Base-by-base conservation (phyloP, 345 rosid species). In the Brassica rapa region DNA sequence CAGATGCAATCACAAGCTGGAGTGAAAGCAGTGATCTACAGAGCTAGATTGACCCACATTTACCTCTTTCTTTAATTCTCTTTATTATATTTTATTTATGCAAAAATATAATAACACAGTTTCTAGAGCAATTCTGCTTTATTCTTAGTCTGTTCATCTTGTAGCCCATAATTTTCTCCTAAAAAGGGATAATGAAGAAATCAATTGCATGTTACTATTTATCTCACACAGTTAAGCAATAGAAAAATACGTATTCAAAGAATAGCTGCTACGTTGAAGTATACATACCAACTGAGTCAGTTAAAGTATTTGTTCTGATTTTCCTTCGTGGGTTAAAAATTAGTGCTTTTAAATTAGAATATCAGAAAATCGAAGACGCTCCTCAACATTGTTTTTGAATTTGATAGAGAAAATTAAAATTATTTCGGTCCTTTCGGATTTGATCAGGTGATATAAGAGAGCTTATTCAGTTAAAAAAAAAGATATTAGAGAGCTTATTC, bases 1-100 rank as follows among this genome's bases (percentile, higher is more conserved):
- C 86, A 66, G 88, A 85, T 62, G 92, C 95, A 37, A 86, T 91
- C 49, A 80, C 82, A 80, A 89, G 79, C 67, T 91, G 95, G 95
- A 84, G 82, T 70, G 80, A 73, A 71, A 70, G 24, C 72, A 71
- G 66, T 64, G 77, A 80, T 79, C 63, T 41, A 72, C 82, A 67
- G 68, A 66, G 21, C 77, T 79, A 79, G 82, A 79, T 67, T 79
- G 77, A 59, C 64, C 69, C 82, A 46, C 62, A 27, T 59, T 63
- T 30, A 30, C 33, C 33, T 30, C 33, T 30, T 53, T 62, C 12
- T 39, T 39, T 41, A 10, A 0, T 66, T 66, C 62, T 23, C 39
- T 73, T 67, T 79, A 66, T 32, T 67, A 39, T 73, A 60, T 73
- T 19, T 51, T 60, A 60, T 49, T 55, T 67, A 68, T 79, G 62